Base-by-base conservation (phyloP, 768 basidiomycete genomes). In the Omphalotus guepiniiformis region DNA sequence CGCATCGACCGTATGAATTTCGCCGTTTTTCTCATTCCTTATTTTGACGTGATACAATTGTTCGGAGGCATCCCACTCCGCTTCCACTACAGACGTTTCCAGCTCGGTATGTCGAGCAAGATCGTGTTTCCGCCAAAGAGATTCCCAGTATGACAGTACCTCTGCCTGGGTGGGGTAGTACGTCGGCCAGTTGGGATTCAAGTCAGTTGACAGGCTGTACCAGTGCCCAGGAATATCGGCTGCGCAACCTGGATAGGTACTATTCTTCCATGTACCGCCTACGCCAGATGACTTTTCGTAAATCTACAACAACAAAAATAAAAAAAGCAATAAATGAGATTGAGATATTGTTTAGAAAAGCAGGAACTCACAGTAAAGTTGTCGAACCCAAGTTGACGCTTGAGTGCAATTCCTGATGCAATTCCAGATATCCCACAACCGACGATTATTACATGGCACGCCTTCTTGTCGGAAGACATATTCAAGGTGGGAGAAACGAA, bases 171-270 rank as follows among this genome's bases (percentile, higher is more conserved):
- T 55, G n/a, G 68, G 63, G 48, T 70, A 70, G 9, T 67, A 59
- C 30, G 54, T 48, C 8, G 56, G 63, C 75, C 75, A 76, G 45
- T 69, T 53, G 8, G 69, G 62, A 16, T 67, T 65, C n/a, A 65
- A 63, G 29, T 72, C 70, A 13, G 65, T 63, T 11, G 73, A 73
- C 23, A 72, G 58, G 40, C 64, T 64, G 51, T 72, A 74, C 58
- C 65, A 66, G 48, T 64, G 62, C 28, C 64, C 59, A 27, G 64
- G 52, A 27, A 70, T 59, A 36, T 74, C 72, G 4, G 67, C 71
- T 7, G 67, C 63, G 51, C 72, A 71, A n/a, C 72, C 72, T 39
- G 65, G 65, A 35, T 67, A 66, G n/a, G 55, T 59, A 38, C 66
- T 66, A 11, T 65, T 63, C 28, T 61, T 56, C 67, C 66, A 68